Evolutionary conservation across 441 rosid genomes (phyloP).

Genomic region (Lepidium campestre): DNA sequence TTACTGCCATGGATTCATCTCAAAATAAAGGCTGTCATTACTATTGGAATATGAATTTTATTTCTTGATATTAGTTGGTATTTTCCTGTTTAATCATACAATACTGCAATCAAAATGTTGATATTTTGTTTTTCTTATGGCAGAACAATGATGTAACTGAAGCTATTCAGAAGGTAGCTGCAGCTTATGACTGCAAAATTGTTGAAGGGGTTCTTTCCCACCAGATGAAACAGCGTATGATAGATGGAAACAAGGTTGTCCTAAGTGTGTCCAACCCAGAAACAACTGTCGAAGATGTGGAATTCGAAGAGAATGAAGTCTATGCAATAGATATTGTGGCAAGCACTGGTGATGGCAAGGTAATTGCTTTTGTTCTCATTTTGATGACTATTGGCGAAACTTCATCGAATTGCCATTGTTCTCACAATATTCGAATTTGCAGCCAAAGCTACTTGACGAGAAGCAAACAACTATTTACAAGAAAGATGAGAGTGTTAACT

Average conservation of each 20-base stretch:
- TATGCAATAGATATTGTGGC: slow-evolving; percentile 87
- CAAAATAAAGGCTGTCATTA: neutral
- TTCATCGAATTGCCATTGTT: neutral
- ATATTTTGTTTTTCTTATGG: slow-evolving; percentile 9
- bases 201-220: slow-evolving; percentile 98
- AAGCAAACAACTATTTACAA: slow-evolving; percentile 85
- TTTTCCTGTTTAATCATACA: neutral
- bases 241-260: slow-evolving; percentile 82
- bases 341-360: slow-evolving; percentile 95
- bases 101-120: neutral
- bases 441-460: slow-evolving; percentile 91
- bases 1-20: neutral
- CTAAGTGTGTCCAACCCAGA: slow-evolving; percentile 70
- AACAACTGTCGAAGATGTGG: slow-evolving; percentile 84
- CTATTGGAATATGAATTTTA: neutral
- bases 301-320: slow-evolving; percentile 90
- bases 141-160: slow-evolving; percentile 93
- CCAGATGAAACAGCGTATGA: slow-evolving; percentile 79
- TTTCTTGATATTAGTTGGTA: neutral
- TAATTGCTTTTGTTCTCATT: slow-evolving; percentile 21
- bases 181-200: slow-evolving; percentile 91
- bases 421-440: slow-evolving; percentile 24
- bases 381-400: neutral
- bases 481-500: slow-evolving; percentile 76
- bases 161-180: slow-evolving; percentile 92